A percentile compares a stretch with the other conserved stretches of the same genome.
Conservation (phyloP, 2,329 filamentous ascomycete genomes). For the Claviceps capensis region DNA sequence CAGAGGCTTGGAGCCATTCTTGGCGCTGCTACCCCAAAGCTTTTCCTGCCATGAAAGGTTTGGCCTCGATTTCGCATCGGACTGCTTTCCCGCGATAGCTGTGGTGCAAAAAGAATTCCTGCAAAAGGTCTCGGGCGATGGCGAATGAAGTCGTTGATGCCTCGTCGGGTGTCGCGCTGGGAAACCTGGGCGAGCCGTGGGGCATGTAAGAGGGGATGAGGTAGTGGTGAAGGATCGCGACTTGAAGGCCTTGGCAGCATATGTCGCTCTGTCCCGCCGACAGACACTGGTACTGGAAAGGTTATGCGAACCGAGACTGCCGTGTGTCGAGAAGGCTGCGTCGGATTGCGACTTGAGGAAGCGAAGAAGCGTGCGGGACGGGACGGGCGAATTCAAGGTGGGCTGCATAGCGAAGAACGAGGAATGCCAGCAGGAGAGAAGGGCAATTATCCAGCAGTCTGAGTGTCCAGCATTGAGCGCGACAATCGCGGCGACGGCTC, state of each 20-base stretch:
- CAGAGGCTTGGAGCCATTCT: conserved; percentile 26
- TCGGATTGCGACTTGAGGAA: conserved; percentile 62
- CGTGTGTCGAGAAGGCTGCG: conserved; percentile 35
- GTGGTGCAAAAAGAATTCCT: conserved; percentile 16
- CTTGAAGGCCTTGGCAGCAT: neutral
- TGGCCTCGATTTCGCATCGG: conserved; percentile 9
- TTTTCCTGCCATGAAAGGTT: conserved; percentile 33
- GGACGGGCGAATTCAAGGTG: conserved; percentile 29
- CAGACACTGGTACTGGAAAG: conserved; percentile 7
- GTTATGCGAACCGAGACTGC: conserved; percentile 7
- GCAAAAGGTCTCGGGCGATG: neutral
- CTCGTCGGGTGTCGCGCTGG: neutral
- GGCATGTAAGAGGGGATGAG: neutral
- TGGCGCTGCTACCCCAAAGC: conserved; percentile 29
- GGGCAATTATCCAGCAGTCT: neutral
- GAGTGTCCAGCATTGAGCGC: conserved; percentile 5
- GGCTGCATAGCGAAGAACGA: conserved; percentile 27
- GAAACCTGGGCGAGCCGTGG: neutral
- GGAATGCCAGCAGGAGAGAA: neutral
- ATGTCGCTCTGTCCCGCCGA: conserved; percentile 9
- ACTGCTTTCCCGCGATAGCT: conserved; percentile 9
- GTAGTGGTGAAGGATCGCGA: neutral
- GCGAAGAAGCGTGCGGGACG: conserved; percentile 47
- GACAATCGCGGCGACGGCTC: conserved; percentile 6
- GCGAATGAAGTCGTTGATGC: neutral